phyloP scores from a whole-genome alignment of 805 yeast species.

The Nakazawaea populi region DNA sequence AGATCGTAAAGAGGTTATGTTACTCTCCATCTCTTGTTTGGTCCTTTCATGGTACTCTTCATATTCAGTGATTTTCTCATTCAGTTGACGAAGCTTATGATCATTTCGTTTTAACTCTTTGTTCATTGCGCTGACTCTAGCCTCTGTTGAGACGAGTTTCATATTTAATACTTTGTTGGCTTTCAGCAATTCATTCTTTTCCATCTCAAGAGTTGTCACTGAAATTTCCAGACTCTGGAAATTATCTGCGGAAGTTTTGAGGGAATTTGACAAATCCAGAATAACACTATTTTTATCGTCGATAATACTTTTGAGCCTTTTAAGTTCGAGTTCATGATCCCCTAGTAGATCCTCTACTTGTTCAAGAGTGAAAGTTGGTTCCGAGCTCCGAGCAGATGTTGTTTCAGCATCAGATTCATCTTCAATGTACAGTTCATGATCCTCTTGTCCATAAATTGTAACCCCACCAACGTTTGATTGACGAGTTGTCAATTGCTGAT shows the following conservation, averaged over 20 bases:
- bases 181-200: constrained; percentile 13
- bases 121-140: constrained; percentile 8
- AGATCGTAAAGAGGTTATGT: background rate
- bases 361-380: constrained; percentile 12
- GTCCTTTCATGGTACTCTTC: constrained; percentile 14
- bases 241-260: constrained; percentile 6
- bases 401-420: constrained; percentile 1
- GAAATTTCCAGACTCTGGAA: constrained; percentile 4
- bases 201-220: constrained; percentile 9
- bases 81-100: constrained; percentile 11
- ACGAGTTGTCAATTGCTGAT: too few relatives aligned
- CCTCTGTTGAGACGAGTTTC: constrained; percentile 16
- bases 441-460: too few relatives aligned
- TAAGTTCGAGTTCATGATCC: constrained; percentile 12
- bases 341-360: constrained; percentile 18
- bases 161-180: constrained; percentile 13
- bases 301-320: constrained; percentile 10
- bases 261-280: constrained; percentile 4
- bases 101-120: constrained; percentile 11
- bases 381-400: background rate
- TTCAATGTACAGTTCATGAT: background rate
- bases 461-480: too few relatives aligned
- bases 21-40: constrained; percentile 3
- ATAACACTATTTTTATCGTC: constrained; percentile 11
- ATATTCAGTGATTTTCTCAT: constrained; percentile 15